Conservation (phyloP, 441 rosid species). For the Hura crepitans region DNA sequence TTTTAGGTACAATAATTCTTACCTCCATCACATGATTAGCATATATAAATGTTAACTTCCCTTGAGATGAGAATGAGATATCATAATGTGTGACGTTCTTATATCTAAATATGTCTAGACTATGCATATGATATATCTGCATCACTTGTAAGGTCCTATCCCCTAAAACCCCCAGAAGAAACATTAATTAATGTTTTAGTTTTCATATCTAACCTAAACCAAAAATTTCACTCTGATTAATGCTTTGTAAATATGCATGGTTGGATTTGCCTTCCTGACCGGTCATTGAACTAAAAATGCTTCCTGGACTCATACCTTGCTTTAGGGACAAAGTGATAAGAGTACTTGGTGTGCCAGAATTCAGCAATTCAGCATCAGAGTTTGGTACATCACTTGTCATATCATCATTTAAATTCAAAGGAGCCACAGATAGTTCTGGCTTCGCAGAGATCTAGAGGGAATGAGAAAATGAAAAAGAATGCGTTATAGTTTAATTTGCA, state of each 20-base stretch:
- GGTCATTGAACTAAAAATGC: slow-evolving; percentile 15
- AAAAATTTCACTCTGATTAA: not conserved
- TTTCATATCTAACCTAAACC: not conserved
- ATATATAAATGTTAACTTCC: not conserved
- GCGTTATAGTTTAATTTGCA: not conserved
- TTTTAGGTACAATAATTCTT: not conserved
- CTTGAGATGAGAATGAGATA: too few species aligned
- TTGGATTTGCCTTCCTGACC: not conserved
- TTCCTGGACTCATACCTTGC: slow-evolving; percentile 37
- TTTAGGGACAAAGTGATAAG: slow-evolving; percentile 24
- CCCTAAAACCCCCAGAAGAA: not conserved
- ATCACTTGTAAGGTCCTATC: not conserved
- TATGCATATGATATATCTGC: not conserved
- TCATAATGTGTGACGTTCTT: not conserved
- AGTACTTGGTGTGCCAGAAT: slow-evolving; percentile 23
- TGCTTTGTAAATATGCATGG: not conserved
- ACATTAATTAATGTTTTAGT: not conserved
- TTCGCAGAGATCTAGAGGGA: slow-evolving; percentile 41
- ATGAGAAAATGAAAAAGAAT: slow-evolving; percentile 9
- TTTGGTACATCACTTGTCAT: slow-evolving; percentile 39
- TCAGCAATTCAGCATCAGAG: slow-evolving; percentile 34
- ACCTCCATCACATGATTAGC: not conserved
- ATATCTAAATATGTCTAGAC: not conserved
- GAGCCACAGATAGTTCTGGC: slow-evolving; percentile 32
- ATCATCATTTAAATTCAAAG: slow-evolving; percentile 43